phyloP scores from a whole-genome alignment of 2,329 filamentous ascomycete genomes.

The Phoma sp. region DNA sequence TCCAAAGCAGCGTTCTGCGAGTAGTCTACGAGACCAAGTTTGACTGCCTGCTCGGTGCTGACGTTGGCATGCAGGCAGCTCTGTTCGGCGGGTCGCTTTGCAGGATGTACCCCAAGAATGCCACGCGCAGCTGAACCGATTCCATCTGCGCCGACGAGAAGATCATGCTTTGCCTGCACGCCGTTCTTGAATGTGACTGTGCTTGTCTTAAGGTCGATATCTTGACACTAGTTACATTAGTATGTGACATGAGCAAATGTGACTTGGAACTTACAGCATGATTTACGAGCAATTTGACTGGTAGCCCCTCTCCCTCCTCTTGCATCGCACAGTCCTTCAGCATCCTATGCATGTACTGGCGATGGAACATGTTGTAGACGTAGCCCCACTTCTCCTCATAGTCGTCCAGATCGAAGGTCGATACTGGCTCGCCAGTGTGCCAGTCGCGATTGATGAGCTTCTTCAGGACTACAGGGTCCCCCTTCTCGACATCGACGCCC shows the following conservation, averaged over 20 bases:
- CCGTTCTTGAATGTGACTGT: slow-evolving; percentile 54
- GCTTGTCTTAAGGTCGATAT: slow-evolving; percentile 59
- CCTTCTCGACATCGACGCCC: slow-evolving; percentile 67
- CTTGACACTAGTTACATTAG: slow-evolving; percentile 54
- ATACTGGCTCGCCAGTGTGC: slow-evolving; percentile 70
- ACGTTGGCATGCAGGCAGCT: slow-evolving; percentile 72
- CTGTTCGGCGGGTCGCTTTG: slow-evolving; percentile 64
- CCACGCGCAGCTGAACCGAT: slow-evolving; percentile 69
- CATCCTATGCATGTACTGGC: slow-evolving; percentile 72
- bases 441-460: slow-evolving; percentile 74
- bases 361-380: slow-evolving; percentile 70
- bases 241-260: too few species aligned
- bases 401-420: slow-evolving; percentile 67
- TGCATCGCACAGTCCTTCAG: slow-evolving; percentile 65
- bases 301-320: slow-evolving; percentile 58
- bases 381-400: slow-evolving; percentile 71
- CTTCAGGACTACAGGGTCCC: slow-evolving; percentile 68
- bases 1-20: slow-evolving; percentile 66
- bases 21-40: slow-evolving; percentile 67
- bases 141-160: slow-evolving; percentile 69
- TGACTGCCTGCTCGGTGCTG: slow-evolving; percentile 63
- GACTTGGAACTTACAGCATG: slow-evolving; percentile 47
- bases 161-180: slow-evolving; percentile 58
- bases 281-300: slow-evolving; percentile 63
- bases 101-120: slow-evolving; percentile 67